Conservation (phyloP, 2,329 filamentous ascomycete species). For the Penicillium sp. region DNA sequence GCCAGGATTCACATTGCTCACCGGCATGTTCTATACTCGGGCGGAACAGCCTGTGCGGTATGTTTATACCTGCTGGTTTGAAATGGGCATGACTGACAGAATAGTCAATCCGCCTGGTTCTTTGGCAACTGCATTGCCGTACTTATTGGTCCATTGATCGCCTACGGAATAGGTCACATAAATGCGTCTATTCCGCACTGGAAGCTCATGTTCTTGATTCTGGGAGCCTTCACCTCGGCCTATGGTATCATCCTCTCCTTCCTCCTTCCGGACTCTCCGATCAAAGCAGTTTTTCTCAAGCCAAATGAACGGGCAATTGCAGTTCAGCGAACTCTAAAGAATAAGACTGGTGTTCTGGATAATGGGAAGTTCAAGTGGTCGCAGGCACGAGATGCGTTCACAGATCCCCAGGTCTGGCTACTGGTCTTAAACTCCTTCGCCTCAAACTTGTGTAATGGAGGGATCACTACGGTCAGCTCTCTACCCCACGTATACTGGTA, state of each 20-base stretch:
- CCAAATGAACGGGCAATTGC: conserved; percentile 10
- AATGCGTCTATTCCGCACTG: conserved; percentile 8
- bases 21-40: conserved; percentile 41
- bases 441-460: conserved; percentile 15
- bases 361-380: conserved; percentile 13
- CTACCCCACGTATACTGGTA: neutral
- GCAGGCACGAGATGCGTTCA: conserved; percentile 8
- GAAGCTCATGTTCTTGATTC: conserved; percentile 16
- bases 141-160: conserved; percentile 15
- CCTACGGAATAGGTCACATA: conserved; percentile 18
- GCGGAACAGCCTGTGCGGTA: conserved; percentile 40
- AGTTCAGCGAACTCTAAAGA: conserved; percentile 8
- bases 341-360: conserved; percentile 12
- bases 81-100: too few species aligned
- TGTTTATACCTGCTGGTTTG: neutral
- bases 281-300: conserved; percentile 32
- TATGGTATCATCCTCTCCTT: conserved; percentile 17
- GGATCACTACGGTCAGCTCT: conserved; percentile 12
- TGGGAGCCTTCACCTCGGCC: conserved; percentile 12
- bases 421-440: conserved; percentile 14
- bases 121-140: conserved; percentile 18
- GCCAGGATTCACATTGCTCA: conserved; percentile 41
- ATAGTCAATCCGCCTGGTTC: conserved; percentile 18
- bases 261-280: conserved; percentile 31
- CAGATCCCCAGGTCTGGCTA: conserved; percentile 15